Base-by-base conservation (phyloP, 2,329 filamentous ascomycete genomes). In the Botrytis aclada region DNA sequence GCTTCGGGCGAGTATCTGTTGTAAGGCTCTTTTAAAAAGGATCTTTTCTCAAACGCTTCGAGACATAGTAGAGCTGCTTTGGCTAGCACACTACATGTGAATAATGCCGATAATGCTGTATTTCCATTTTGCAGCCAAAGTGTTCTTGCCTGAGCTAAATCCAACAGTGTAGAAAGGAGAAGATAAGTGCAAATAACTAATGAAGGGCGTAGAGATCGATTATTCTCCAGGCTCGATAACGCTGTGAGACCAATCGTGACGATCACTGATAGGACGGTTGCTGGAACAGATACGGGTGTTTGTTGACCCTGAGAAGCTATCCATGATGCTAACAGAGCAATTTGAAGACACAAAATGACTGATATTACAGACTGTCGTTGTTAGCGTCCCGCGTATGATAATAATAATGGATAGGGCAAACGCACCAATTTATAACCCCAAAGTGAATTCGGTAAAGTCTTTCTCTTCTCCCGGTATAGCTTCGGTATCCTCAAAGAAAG, bases 1-100 rank as follows among this genome's bases (percentile, higher is more conserved):
- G 80, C 77, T 72, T 82, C 81, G 0, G 70, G 71, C 16, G 75
- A 64, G 2, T 41, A 60, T n/a, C 47, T 22, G 9, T 60, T 41
- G 29, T 74, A 72, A 9, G 61, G 32, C 5, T 41, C 60, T n/a
- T 64, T 60, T 2, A 76, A 54, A 54, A 72, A 70, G 12, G 16
- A 39, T 20, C 66, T 41, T 32, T 76, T 77, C 41, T 76, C 73
- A 12, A 65, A 60, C 10, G 73, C 72, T 69, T 77, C 75, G 9
- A 75, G 51, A 1, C 73, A 37, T 10, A 77, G 58, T 10, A 77
- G 54, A 1, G 73, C 14, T 54, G 71, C 58, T 54, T 75, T 76
- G 14, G 74, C 39, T 8, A 39, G 32, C 32, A 72, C 51, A 25
- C 32, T 65, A 18, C 37, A 41, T 25, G 69, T 73, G 39, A 74